Evolutionary conservation across 1,284 basidiomycete genomes (phyloP).

Genomic region (Tremellales sp.): DNA sequence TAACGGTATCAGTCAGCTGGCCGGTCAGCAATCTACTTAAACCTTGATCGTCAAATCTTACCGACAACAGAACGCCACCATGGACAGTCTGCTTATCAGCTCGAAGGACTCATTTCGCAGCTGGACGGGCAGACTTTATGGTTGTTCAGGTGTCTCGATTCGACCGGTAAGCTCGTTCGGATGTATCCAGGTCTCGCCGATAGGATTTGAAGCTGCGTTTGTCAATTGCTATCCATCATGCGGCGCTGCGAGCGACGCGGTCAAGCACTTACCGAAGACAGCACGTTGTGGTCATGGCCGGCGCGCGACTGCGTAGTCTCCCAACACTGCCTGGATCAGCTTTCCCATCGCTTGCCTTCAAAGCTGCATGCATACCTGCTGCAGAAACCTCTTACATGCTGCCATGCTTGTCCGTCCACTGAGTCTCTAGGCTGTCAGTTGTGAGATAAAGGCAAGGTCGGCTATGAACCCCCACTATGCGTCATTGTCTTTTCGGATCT

Average conservation of each 20-base stretch:
- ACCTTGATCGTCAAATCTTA: constrained; percentile 11
- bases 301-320: constrained; percentile 10
- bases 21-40: neutral
- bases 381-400: constrained; percentile 27
- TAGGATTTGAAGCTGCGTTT: constrained; percentile 31
- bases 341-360: neutral
- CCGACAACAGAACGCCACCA: constrained; percentile 45
- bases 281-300: constrained; percentile 34
- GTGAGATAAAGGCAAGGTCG: too few species aligned
- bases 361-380: constrained; percentile 23
- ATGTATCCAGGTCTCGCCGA: constrained; percentile 41
- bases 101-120: too few species aligned
- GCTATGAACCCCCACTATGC: too few species aligned
- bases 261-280: constrained; percentile 20
- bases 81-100: constrained; percentile 39
- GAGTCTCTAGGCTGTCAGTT: too few species aligned
- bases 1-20: constrained; percentile 46
- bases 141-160: constrained; percentile 45
- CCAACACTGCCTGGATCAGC: constrained; percentile 21
- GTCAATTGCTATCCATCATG: too few species aligned
- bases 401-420: constrained; percentile 13
- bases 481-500: too few species aligned
- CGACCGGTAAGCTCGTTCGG: constrained; percentile 35
- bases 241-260: neutral
- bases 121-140: constrained; percentile 34